phyloP scores from a whole-genome alignment of 2,329 filamentous ascomycete genomes.

The Venturia asperata region DNA sequence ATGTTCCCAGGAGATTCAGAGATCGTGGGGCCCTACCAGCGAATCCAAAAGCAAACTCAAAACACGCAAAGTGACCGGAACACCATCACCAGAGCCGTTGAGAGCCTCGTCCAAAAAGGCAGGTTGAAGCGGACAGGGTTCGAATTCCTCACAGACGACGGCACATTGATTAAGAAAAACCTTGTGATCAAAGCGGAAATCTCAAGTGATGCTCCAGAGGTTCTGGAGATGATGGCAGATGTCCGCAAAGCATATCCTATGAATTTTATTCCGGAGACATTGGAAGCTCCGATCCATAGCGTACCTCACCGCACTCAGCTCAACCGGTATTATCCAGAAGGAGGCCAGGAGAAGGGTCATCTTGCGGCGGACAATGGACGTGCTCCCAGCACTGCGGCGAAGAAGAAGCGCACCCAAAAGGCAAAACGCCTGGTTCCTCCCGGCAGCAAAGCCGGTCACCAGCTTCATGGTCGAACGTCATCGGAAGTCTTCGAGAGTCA shows the following conservation, averaged over 20 bases:
- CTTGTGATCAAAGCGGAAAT: conserved; percentile 45
- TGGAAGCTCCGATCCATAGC: not conserved
- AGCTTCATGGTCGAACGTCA: not conserved
- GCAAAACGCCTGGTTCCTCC: not conserved
- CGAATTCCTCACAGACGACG: conserved; percentile 42
- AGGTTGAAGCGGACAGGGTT: conserved; percentile 49
- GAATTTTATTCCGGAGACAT: conserved; percentile 5
- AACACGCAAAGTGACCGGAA: conserved; percentile 40
- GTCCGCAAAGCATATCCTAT: conserved; percentile 39
- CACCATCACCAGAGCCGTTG: conserved; percentile 46
- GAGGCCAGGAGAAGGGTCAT: not conserved
- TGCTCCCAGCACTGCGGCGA: not conserved
- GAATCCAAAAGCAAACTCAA: conserved; percentile 44
- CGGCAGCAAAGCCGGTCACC: not conserved
- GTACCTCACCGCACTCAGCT: conserved; percentile 1
- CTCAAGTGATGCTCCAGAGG: conserved; percentile 32
- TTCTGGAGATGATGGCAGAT: conserved; percentile 43
- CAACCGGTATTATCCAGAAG: conserved; percentile 1
- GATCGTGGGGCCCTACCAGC: conserved; percentile 48
- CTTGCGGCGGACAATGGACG: not conserved
- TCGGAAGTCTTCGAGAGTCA: not conserved
- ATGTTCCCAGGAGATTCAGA: conserved; percentile 50
- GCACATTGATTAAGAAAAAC: conserved; percentile 42
- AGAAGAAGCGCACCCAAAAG: not conserved
- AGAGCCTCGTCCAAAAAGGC: conserved; percentile 43